A percentile compares a stretch with the other conserved stretches of the same genome.
Evolutionary conservation across 306 rosid genomes (phyloP).

Genomic region (Quercus cerris): DNA sequence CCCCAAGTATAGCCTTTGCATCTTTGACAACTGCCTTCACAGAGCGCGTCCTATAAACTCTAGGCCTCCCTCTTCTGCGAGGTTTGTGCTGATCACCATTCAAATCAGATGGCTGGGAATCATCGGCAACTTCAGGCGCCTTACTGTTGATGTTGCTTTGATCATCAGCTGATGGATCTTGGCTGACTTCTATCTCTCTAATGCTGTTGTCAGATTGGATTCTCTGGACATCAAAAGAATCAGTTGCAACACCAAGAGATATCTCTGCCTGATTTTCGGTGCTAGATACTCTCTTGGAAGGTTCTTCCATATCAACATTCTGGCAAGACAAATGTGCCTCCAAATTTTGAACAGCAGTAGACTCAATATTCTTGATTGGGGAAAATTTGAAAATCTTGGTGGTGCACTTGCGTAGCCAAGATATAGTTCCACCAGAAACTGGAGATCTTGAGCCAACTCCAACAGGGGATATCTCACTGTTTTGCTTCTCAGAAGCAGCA

Average conservation of each 20-base stretch:
- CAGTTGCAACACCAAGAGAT: conserved; percentile 68
- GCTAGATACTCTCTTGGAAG: conserved; percentile 33
- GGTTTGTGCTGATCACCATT: conserved; percentile 37
- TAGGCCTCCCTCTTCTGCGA: conserved; percentile 49
- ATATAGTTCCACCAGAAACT: conserved; percentile 65
- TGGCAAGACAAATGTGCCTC: conserved; percentile 29
- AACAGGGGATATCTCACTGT: conserved; percentile 39
- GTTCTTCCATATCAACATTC: conserved; percentile 36
- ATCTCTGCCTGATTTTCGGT: conserved; percentile 65
- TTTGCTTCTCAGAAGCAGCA: conserved; percentile 39
- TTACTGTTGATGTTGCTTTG: conserved; percentile 59
- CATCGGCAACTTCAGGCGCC: conserved; percentile 44
- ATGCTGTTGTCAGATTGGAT: conserved; percentile 54
- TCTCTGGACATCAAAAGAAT: conserved; percentile 58
- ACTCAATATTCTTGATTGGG: conserved; percentile 51
- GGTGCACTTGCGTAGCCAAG: conserved; percentile 91
- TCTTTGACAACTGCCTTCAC: conserved; percentile 71
- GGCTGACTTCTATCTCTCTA: conserved; percentile 54
- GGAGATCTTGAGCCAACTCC: conserved; percentile 46
- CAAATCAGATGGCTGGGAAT: conserved; percentile 52
- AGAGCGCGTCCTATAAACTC: conserved; percentile 49
- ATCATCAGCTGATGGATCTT: conserved; percentile 55
- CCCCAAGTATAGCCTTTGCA: conserved; percentile 70
- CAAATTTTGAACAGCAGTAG: conserved; percentile 40
- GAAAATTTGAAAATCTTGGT: conserved; percentile 78